Base-by-base conservation (phyloP, 176 grass and related monocot species). In the Bonia amplexicaulis region DNA sequence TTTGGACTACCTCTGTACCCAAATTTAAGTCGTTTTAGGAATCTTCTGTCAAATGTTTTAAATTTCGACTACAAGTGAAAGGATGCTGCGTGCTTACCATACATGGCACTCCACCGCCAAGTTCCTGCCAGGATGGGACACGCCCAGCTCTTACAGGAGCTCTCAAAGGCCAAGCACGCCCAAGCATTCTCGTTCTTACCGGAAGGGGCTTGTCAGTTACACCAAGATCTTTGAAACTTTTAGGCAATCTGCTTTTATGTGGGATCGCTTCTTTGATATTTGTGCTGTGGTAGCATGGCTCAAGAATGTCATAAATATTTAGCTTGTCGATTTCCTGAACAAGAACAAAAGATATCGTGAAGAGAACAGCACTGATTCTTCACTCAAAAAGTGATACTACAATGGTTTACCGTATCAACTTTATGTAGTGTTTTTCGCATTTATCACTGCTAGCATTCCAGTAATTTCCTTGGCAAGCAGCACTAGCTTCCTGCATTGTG, bases 261-360 rank as follows among this genome's bases (percentile, higher is more conserved):
- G 41, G 76, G 41, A 2, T 64, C 49, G 29, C 51, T 86, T 95
- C 35, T 49, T 69, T 92, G 40, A 62, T 81, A 37, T 58, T 29
- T 62, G 58, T 88, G 79, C 65, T 80, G 52, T 98, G 93, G 84
- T 95, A 98, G 78, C 96, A 98, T 41, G 96, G 96, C 74, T 98
- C 96, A 59, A 98, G 96, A 75, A 98, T 90, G 81, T 98, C 84
- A 75, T 98, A 98, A 37, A 98, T 92, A 57, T 98, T 98, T 68
- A 98, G 81, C 6, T 15, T 78, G 7, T 9, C 3, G 8, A 98
- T 65, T 73, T 27, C 76, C 96, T 98, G 78, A 31, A 71, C 39
- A 85, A 76, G 25, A 49, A 89, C 6, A 58, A 65, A 89, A 47
- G 69, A 39, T 54, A 80, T 66, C 57, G 17, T 65, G n/a, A 55